These are phyloP conservation scores for Nicotiana noctiflora DNA, from an alignment of 257 asterid species.

Conservation along the genomic window DNA sequence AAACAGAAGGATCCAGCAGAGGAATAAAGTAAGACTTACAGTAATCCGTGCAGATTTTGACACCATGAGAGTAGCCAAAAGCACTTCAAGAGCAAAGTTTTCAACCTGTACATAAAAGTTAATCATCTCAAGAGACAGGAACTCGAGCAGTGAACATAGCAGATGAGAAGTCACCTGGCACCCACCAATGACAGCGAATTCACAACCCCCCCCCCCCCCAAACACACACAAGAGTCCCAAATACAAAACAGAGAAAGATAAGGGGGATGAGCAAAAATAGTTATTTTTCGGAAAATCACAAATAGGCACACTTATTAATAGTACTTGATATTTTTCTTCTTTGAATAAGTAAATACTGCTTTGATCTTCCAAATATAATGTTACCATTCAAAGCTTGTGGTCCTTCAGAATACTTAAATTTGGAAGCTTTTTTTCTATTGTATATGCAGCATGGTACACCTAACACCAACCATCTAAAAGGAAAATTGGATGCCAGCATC, in stretches of 20 bases:
- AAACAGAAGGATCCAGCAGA: conserved; percentile 4
- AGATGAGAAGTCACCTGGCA: neutral
- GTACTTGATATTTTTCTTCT: neutral
- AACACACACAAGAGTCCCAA: neutral
- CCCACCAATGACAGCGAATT: neutral
- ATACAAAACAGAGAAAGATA: neutral
- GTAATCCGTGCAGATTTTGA: conserved; percentile 58
- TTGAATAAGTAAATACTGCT: neutral
- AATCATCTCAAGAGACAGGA: neutral
- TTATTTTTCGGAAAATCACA: neutral
- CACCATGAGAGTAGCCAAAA: conserved; percentile 60
- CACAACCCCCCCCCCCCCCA: neutral
- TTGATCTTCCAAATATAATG: neutral
- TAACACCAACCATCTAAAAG: neutral
- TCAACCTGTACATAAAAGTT: conserved; percentile 45
- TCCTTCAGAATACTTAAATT: neutral
- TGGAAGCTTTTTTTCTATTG: neutral
- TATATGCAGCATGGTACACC: neutral
- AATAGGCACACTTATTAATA: neutral
- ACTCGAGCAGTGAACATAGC: neutral
- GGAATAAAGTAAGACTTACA: conserved; percentile 36
- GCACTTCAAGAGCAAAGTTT: conserved; percentile 84
- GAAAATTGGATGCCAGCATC: neutral
- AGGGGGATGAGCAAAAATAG: neutral
- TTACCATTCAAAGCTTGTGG: neutral